phyloP scores from a whole-genome alignment of 73 alveolate species.

The Paramecium biaurelia region DNA sequence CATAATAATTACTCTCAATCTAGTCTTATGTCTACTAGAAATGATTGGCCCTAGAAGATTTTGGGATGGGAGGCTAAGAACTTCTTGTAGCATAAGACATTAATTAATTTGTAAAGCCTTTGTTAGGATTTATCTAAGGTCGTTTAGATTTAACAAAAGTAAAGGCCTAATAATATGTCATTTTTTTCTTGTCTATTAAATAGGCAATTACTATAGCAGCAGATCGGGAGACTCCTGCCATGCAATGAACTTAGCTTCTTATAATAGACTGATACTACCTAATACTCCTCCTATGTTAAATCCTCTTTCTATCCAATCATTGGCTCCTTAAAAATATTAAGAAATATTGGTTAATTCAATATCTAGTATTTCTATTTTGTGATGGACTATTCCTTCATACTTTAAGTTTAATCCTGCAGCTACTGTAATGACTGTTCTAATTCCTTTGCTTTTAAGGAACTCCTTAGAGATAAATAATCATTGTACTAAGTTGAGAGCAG shows the following conservation, averaged over 20 bases:
- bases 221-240: constrained; percentile 25
- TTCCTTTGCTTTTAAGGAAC: not conserved
- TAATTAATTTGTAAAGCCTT: constrained; percentile 1
- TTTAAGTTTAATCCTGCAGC: not conserved
- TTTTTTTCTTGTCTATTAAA: not conserved
- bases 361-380: not conserved
- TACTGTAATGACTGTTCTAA: not conserved
- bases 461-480: not conserved
- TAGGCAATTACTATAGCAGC: constrained; percentile 2
- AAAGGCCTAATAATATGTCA: not conserved
- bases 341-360: not conserved
- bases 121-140: not conserved
- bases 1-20: not conserved
- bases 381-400: not conserved
- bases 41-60: not conserved
- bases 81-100: not conserved
- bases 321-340: not conserved
- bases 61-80: not conserved
- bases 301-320: constrained; percentile 20
- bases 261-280: not conserved
- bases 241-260: not conserved
- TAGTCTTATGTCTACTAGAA: not conserved
- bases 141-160: constrained; percentile 1
- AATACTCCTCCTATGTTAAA: constrained; percentile 9
- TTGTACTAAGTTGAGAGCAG: not conserved